Evolutionary conservation across 73 alveolate genomes (phyloP).

Genomic region (Paramecium caudatum): DNA sequence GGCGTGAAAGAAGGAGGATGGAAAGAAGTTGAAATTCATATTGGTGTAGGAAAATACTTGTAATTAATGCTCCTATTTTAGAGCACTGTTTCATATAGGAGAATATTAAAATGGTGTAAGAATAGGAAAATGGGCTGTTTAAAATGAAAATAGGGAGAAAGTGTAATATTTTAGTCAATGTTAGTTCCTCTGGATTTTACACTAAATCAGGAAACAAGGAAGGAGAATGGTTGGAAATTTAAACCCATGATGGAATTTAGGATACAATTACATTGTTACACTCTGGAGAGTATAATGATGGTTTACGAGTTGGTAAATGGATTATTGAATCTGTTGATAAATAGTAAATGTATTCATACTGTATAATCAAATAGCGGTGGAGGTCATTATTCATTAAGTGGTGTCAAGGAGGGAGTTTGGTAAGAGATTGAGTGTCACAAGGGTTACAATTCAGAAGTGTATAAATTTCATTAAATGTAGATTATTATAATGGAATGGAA

Average conservation of each 20-base stretch:
- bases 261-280: conserved; percentile 6
- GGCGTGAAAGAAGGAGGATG: conserved; percentile 37
- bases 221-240: conserved; percentile 26
- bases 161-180: background rate
- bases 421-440: background rate
- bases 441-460: background rate
- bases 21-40: conserved; percentile 38
- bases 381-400: conserved; percentile 15
- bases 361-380: background rate
- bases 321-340: background rate
- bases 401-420: conserved; percentile 7
- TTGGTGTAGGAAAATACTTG: conserved; percentile 41
- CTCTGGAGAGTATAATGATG: background rate
- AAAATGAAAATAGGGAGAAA: background rate
- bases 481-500: background rate
- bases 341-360: background rate
- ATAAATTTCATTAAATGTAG: no score
- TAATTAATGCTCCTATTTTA: background rate
- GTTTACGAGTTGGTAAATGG: conserved; percentile 34
- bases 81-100: background rate
- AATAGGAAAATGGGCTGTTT: conserved; percentile 8
- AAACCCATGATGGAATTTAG: conserved; percentile 24
- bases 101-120: conserved; percentile 12
- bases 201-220: conserved; percentile 43
- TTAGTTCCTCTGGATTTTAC: conserved; percentile 23